Conservation (phyloP, 345 rosid genomes). For the Sapria himalayana region DNA sequence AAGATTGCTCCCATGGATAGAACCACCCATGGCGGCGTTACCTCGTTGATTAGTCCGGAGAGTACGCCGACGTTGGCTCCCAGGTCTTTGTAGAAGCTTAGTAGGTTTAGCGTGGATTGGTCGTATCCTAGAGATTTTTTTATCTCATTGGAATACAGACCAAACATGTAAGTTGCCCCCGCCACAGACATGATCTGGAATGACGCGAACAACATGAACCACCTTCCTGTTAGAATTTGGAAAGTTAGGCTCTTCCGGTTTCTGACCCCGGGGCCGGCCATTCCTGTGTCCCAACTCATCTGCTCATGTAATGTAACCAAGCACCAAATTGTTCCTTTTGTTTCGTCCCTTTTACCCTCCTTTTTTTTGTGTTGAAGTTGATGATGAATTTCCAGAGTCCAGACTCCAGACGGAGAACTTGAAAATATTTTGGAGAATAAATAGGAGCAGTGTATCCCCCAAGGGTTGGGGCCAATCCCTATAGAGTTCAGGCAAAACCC, state of each 20-base stretch:
- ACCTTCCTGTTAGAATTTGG: conserved; percentile 24
- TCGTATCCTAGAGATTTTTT: conserved; percentile 24
- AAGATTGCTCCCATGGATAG: conserved; percentile 28
- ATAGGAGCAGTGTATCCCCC: no score
- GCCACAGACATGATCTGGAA: conserved; percentile 35
- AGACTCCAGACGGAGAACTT: no score
- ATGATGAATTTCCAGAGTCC: no score
- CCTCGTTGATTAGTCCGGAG: conserved; percentile 40
- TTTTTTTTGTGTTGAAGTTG: no score
- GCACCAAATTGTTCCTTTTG: no score
- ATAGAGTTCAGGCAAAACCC: no score
- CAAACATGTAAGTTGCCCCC: conserved; percentile 51
- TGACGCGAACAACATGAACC: conserved; percentile 46
- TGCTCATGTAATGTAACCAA: no score
- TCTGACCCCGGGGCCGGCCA: no score
- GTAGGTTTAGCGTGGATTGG: conserved; percentile 34
- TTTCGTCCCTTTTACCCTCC: no score
- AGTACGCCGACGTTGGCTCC: conserved; percentile 36
- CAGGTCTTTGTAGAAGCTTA: conserved; percentile 46
- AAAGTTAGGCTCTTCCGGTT: conserved; percentile 13
- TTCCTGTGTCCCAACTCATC: no score
- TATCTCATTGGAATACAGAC: conserved; percentile 25
- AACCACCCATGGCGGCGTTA: conserved; percentile 53
- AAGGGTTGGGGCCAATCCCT: no score
- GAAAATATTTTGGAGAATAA: no score